Base-by-base conservation (phyloP, 495 filamentous ascomycete genomes). In the Penicillium atrosanguineum region DNA sequence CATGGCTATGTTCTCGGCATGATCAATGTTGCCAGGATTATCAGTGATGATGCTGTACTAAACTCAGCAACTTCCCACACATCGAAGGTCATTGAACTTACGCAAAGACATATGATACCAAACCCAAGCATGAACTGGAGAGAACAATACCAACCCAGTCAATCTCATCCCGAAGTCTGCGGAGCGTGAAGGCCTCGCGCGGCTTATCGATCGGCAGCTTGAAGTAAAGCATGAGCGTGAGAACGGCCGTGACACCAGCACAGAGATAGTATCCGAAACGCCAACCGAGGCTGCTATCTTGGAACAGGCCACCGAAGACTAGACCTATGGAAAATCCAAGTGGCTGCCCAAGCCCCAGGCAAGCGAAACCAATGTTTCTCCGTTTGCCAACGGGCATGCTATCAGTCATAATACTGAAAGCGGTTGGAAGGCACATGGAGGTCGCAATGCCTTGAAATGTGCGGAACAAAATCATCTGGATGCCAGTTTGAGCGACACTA, bases 251-350 rank as follows among this genome's bases (percentile, higher is more conserved):
- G 7, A 75, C 46, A 1, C 61, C 74, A 3, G 72, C 71, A 31
- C 67, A 68, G 37, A 80, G 62, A 52, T 81, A 82, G 52, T 69
- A 84, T 1, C 75, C 77, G 40, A 62, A 71, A 37, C 79, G 48
- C 80, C 79, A 83, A 7, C 76, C 75, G 29, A 78, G 31, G 4
- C 43, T 48, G 12, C 54, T 51, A 8, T 43, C 53, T 36, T 61
- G 50, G 42, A 84, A 78, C 7, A 83, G 52, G 7, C 83, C 81
- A 19, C 77, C 79, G 3, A 84, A 59, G 0, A 85, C 70, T 1
- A 85, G 65, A 0, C 82, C 82, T 8, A 82, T 36, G 0, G 75
- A 72, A 61, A 79, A 85, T 3, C 81, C 83, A 18, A 84, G 37
- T 0, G 78, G 77, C 49, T 76, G 72, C 3, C 73, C 77, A 4